phyloP scores from a whole-genome alignment of 75 land plant species.

The Cryptomeria japonica region DNA sequence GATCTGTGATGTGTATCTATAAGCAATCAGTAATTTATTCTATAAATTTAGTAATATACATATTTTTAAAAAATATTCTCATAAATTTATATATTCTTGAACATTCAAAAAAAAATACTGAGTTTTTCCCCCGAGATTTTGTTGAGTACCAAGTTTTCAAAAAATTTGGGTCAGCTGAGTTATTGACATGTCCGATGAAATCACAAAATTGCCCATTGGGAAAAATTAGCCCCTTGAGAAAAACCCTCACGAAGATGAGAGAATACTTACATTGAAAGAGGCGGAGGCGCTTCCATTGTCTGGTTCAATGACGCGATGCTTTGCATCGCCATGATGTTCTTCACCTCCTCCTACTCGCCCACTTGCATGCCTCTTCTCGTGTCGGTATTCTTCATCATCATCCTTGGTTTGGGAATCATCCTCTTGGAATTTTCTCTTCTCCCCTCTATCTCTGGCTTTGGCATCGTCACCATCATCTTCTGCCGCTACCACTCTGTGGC shows the following conservation, averaged over 20 bases:
- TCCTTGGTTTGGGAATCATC: background rate
- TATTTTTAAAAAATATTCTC: too few species aligned
- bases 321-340: background rate
- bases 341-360: background rate
- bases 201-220: background rate
- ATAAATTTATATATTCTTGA: too few species aligned
- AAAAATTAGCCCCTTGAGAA: background rate
- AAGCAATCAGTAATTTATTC: too few species aligned
- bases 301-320: background rate
- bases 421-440: background rate
- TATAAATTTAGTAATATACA: too few species aligned
- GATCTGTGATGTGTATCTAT: too few species aligned
- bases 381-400: background rate
- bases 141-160: too few species aligned
- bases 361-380: background rate
- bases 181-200: too few species aligned
- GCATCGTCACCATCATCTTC: background rate
- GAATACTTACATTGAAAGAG: background rate
- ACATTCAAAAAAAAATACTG: too few species aligned
- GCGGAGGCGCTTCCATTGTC: background rate
- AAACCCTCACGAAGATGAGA: background rate
- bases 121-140: too few species aligned
- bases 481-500: background rate
- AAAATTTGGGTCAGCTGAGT: too few species aligned
- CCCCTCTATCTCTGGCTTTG: background rate